Conservation (phyloP, 2,329 filamentous ascomycete species). For the Talaromyces atroroseus region DNA sequence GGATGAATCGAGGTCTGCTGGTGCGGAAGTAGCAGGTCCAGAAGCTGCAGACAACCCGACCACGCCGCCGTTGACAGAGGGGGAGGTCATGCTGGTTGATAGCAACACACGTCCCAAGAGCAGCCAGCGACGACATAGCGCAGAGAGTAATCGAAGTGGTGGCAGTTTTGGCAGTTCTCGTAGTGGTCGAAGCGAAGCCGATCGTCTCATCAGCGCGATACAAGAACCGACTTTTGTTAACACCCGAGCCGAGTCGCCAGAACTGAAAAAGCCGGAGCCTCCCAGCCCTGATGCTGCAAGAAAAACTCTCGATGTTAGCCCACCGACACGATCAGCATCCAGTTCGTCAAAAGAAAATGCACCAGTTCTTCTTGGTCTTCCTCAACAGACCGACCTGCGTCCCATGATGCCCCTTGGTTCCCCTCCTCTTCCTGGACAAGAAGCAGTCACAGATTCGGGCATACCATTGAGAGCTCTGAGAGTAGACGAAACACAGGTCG, state of each 20-base stretch:
- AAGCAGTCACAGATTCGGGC: slow-evolving; percentile 30
- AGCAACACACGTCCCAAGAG: slow-evolving; percentile 17
- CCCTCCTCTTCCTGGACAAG: slow-evolving; percentile 22
- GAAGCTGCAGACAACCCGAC: slow-evolving; percentile 27
- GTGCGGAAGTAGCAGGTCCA: neutral
- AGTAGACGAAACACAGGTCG: slow-evolving; percentile 20
- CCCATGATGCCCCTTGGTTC: slow-evolving; percentile 17
- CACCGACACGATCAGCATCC: neutral
- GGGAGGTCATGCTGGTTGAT: slow-evolving; percentile 36
- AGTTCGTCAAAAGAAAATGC: neutral
- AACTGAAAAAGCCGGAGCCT: neutral
- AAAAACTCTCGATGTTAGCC: neutral
- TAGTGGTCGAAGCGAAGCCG: slow-evolving; percentile 35
- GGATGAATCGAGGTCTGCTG: slow-evolving; percentile 19
- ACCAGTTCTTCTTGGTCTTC: neutral
- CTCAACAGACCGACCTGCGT: slow-evolving; percentile 12
- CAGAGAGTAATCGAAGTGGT: slow-evolving; percentile 27
- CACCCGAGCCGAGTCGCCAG: neutral
- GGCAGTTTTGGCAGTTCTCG: slow-evolving; percentile 29
- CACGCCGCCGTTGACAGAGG: slow-evolving; percentile 23
- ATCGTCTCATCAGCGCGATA: slow-evolving; percentile 39
- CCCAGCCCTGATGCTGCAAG: neutral
- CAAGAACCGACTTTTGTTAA: slow-evolving; percentile 29
- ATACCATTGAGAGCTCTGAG: slow-evolving; percentile 28
- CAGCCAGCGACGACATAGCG: slow-evolving; percentile 17